A percentile compares a stretch with the other conserved stretches of the same genome.
Conservation (phyloP, 345 rosid genomes). For the Populus simonii region DNA sequence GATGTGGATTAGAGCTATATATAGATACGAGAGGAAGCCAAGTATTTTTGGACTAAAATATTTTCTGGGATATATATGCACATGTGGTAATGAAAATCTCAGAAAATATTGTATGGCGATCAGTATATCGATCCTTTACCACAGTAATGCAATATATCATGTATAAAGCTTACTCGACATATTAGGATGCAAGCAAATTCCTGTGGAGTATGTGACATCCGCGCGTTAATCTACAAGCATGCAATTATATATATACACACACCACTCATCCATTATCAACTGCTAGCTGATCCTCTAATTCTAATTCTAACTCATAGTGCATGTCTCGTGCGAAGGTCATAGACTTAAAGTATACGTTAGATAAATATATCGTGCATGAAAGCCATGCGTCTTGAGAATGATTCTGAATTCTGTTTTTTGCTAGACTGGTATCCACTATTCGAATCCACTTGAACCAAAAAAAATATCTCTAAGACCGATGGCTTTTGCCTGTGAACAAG, state of each 20-base stretch:
- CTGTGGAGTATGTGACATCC: not conserved
- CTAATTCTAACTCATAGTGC: not conserved
- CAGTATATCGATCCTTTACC: not conserved
- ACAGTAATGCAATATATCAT: not conserved
- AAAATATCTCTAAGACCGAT: not conserved
- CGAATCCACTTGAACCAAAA: not conserved
- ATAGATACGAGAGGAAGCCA: not conserved
- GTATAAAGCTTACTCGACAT: not conserved
- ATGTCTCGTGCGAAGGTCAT: not conserved
- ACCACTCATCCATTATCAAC: not conserved
- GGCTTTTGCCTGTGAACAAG: not conserved
- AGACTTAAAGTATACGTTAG: not conserved
- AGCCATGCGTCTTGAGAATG: not conserved
- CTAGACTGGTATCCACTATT: not conserved
- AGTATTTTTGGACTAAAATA: not conserved
- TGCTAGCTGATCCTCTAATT: not conserved
- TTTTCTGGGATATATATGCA: not conserved
- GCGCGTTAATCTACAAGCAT: too few relatives aligned
- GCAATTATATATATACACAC: too few relatives aligned
- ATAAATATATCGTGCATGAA: not conserved
- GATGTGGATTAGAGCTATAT: not conserved
- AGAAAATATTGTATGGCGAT: not conserved
- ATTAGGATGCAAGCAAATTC: not conserved
- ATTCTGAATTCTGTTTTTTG: not conserved
- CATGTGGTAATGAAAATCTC: not conserved